These are phyloP conservation scores for Gamarada debralockiae DNA, from an alignment of 495 filamentous ascomycete genomes.

Conservation along the genomic window DNA sequence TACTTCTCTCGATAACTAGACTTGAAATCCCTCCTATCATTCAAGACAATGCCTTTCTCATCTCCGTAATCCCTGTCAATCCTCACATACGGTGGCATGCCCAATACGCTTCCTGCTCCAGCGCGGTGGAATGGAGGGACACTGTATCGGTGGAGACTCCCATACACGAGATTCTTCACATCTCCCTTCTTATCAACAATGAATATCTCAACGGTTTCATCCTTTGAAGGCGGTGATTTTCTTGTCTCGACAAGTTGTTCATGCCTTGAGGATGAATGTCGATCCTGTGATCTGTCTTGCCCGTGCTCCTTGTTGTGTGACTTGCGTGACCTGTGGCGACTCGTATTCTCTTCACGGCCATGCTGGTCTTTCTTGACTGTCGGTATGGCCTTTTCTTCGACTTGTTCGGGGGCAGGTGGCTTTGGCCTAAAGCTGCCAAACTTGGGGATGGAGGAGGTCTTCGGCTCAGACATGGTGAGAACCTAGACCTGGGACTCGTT, in stretches of 20 bases:
- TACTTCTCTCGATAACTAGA: constrained; percentile 28
- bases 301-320: constrained; percentile 13
- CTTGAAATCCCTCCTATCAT: constrained; percentile 17
- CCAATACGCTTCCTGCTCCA: constrained; percentile 58
- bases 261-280: neutral
- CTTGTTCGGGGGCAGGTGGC: constrained; percentile 14
- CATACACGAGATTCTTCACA: constrained; percentile 54
- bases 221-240: neutral
- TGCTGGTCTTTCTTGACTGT: constrained; percentile 8
- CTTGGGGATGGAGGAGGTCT: constrained; percentile 47
- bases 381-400: neutral
- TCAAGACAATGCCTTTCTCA: constrained; percentile 44
- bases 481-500: neutral
- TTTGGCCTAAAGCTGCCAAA: constrained; percentile 67
- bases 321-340: constrained; percentile 7
- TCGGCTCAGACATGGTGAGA: constrained; percentile 15
- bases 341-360: constrained; percentile 10
- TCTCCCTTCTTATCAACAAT: constrained; percentile 60
- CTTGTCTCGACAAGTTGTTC: neutral
- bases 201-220: constrained; percentile 25
- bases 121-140: constrained; percentile 55
- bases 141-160: constrained; percentile 55
- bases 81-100: constrained; percentile 37
- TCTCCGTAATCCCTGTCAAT: constrained; percentile 51
- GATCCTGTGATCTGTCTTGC: constrained; percentile 12